A percentile compares a stretch with the other conserved stretches of the same genome.
phyloP scores from a whole-genome alignment of 495 filamentous ascomycete species.

The Eremomyces bilateralis region DNA sequence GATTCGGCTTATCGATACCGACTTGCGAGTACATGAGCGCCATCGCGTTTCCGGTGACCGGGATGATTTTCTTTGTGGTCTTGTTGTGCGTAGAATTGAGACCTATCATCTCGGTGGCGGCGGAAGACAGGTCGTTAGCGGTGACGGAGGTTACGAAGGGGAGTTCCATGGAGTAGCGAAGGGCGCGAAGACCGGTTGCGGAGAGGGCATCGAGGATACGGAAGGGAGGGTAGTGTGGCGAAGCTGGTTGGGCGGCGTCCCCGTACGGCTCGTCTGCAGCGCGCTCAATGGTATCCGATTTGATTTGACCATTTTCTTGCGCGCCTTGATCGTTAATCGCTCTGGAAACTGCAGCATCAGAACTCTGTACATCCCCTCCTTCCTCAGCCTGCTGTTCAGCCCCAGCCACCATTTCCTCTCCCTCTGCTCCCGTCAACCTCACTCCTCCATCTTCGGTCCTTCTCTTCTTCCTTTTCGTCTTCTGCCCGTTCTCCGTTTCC shows the following conservation, averaged over 20 bases:
- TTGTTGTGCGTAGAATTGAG: constrained; percentile 67
- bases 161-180: constrained; percentile 82
- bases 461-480: constrained; percentile 4
- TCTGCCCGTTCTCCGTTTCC: neutral
- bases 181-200: constrained; percentile 75
- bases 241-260: neutral
- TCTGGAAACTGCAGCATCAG: neutral
- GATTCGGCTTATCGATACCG: constrained; percentile 4
- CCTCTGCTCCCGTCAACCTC: neutral
- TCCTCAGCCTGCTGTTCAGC: neutral
- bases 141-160: constrained; percentile 62
- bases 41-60: constrained; percentile 59
- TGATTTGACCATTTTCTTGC: neutral
- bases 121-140: constrained; percentile 65
- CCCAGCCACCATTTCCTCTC: neutral
- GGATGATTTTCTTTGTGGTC: constrained; percentile 42
- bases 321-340: neutral
- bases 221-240: constrained; percentile 23
- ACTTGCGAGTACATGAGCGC: constrained; percentile 60
- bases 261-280: neutral
- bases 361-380: neutral
- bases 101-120: constrained; percentile 61
- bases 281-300: neutral
- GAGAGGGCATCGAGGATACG: constrained; percentile 87
- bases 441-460: neutral